Conservation (phyloP, 345 rosid genomes). For the Melaleuca quinquenervia region DNA sequence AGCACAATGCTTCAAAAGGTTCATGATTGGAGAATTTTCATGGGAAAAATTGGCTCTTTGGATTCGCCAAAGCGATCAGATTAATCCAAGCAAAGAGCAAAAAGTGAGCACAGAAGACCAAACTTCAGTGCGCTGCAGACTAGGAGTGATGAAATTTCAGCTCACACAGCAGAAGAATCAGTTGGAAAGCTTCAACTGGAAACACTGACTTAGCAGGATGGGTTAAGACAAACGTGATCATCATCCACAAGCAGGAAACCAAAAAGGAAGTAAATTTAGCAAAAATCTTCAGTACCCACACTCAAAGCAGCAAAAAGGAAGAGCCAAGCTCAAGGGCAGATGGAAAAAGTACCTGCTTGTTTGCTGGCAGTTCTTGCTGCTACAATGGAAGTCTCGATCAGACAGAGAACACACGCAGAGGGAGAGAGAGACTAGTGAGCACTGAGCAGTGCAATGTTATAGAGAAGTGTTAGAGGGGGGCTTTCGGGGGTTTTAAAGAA, state of each 20-base stretch:
- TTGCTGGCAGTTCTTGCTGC: neutral
- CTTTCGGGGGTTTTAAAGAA: constrained; percentile 16
- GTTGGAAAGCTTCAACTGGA: neutral
- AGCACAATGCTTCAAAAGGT: neutral
- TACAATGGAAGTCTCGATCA: neutral
- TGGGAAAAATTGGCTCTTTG: neutral
- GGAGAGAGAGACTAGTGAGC: neutral
- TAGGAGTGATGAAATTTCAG: neutral
- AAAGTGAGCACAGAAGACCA: neutral
- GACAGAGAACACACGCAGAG: neutral
- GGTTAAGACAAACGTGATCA: neutral
- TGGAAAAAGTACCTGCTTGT: neutral
- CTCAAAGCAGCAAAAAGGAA: neutral
- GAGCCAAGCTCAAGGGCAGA: neutral
- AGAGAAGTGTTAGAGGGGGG: neutral
- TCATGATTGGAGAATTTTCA: neutral
- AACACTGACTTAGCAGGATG: neutral
- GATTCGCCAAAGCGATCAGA: neutral
- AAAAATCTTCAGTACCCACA: neutral
- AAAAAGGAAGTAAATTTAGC: neutral
- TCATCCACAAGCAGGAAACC: neutral
- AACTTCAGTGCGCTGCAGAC: neutral
- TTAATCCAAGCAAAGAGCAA: neutral
- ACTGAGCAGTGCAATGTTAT: neutral
- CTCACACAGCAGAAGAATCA: neutral